Evolutionary conservation across 352 stramenopile genomes (phyloP), one percentile per base, ranked within the genome.

Genomic region (Globisporangium parvum): DNA sequence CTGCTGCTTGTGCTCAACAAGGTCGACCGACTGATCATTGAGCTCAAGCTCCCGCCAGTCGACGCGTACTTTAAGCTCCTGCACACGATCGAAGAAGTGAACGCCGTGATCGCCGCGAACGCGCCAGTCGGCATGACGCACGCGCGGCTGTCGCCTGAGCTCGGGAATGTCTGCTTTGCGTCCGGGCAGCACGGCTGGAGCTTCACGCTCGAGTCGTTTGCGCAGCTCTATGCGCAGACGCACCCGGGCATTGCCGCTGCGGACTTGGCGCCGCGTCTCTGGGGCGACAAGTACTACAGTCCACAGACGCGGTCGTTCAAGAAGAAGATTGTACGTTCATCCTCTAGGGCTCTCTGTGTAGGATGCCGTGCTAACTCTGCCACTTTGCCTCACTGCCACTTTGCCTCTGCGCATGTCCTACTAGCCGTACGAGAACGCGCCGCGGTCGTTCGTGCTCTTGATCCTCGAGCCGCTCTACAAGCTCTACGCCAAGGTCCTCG

Each of bases 381-480:
- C n/a, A n/a, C n/a, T n/a, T n/a, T n/a, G n/a, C n/a, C n/a, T n/a
- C n/a, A n/a, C n/a, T n/a, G n/a, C n/a, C n/a, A n/a, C n/a, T n/a
- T n/a, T n/a, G n/a, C n/a, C n/a, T n/a, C n/a, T n/a, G n/a, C n/a
- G n/a, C n/a, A n/a, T n/a, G n/a, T n/a, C n/a, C n/a, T n/a, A n/a
- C n/a, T 57, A 24, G 80, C 80, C 84, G 10, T 93, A 93, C 53
- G 71, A 83, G 47, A 85, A 81, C 49, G 82, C 85, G 0, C 74
- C 94, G 58, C 85, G 97, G 6, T 98, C 95, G 10, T 99, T 99
- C 75, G 93, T 99, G 23, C 86, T 98, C 55, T 99, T 99, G 58
- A 82, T 98, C 6, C 76, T 99, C 14, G 95, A 99, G 60, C 97
- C 97, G 17, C 57, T 99, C 40, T 99, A 99, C 77, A 99, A 99